Conservation (phyloP, 768 basidiomycete genomes). For the Psilocybe tampanensis region DNA sequence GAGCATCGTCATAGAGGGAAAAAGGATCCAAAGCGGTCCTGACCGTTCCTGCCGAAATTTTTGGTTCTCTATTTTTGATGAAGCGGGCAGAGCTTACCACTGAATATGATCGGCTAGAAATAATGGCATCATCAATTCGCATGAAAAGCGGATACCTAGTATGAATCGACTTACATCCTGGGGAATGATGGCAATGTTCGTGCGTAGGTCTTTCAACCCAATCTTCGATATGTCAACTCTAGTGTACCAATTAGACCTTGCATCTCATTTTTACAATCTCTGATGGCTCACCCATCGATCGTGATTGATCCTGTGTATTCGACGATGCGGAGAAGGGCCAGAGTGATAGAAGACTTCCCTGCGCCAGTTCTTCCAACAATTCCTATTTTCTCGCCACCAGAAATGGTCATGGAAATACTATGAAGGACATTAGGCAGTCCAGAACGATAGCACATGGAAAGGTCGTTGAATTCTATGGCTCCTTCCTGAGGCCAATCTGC, state of each 20-base stretch:
- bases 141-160: neutral
- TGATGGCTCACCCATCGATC: slow-evolving; percentile 56
- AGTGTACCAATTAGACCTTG: slow-evolving; percentile 14
- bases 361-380: slow-evolving; percentile 70
- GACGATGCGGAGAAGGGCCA: slow-evolving; percentile 69
- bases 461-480: slow-evolving; percentile 60
- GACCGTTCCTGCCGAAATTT: slow-evolving; percentile 50
- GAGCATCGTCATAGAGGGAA: slow-evolving; percentile 61
- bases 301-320: slow-evolving; percentile 66
- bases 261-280: neutral
- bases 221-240: slow-evolving; percentile 68
- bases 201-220: slow-evolving; percentile 64
- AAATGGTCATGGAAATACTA: slow-evolving; percentile 59
- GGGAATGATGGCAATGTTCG: slow-evolving; percentile 65
- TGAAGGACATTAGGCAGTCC: slow-evolving; percentile 73
- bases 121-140: neutral
- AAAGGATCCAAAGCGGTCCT: slow-evolving; percentile 63
- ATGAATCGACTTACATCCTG: slow-evolving; percentile 43
- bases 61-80: slow-evolving; percentile 24
- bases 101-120: slow-evolving; percentile 56
- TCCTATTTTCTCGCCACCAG: slow-evolving; percentile 75
- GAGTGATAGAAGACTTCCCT: slow-evolving; percentile 64
- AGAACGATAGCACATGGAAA: slow-evolving; percentile 64
- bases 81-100: slow-evolving; percentile 34
- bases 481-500: slow-evolving; percentile 66